Evolutionary conservation across 768 basidiomycete species (phyloP).

Genomic region (Lentinula raphanica): DNA sequence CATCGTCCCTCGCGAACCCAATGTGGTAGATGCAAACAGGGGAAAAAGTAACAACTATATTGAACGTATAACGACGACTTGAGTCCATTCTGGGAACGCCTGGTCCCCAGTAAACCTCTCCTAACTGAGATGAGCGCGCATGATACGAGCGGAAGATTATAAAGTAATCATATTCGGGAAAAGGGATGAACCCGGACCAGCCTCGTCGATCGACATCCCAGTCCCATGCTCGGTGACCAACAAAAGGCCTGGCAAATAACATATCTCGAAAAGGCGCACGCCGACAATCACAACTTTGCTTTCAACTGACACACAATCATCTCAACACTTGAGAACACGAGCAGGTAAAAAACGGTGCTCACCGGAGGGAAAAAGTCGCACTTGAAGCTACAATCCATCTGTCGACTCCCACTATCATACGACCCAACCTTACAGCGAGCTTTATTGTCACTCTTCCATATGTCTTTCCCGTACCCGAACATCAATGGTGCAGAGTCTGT

Average conservation of each 20-base stretch:
- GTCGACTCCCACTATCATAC: neutral
- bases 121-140: neutral
- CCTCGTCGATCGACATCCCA: neutral
- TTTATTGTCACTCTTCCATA: neutral
- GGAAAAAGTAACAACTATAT: too few species aligned
- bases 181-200: neutral
- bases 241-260: neutral
- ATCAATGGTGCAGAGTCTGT: neutral
- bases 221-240: neutral
- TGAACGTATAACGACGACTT: too few species aligned
- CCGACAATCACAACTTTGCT: neutral
- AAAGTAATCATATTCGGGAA: neutral
- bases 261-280: neutral
- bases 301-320: too few species aligned
- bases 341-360: neutral
- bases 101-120: neutral
- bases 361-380: neutral
- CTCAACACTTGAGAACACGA: too few species aligned
- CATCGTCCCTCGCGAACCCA: too few species aligned
- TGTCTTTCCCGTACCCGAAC: neutral
- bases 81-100: neutral
- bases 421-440: neutral
- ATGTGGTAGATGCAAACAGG: too few species aligned
- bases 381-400: neutral
- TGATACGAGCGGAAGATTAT: neutral